These are phyloP conservation scores for Clonostachys solani DNA, from an alignment of 2,329 filamentous ascomycete genomes.

Conservation along the genomic window DNA sequence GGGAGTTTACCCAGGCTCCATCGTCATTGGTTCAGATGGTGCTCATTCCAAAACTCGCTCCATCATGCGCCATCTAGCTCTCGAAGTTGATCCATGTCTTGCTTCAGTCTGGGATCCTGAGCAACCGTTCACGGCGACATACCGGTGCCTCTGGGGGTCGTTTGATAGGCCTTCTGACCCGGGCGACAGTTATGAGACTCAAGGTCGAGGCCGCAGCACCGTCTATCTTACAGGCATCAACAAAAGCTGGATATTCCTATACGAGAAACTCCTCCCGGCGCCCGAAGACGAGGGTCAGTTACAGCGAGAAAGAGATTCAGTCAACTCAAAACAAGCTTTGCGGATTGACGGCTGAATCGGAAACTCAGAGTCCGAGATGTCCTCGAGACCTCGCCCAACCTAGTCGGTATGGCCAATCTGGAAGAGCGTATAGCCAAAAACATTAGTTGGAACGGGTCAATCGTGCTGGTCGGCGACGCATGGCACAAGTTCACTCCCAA, in stretches of 20 bases:
- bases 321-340: constrained; percentile 13
- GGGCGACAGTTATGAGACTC: constrained; percentile 16
- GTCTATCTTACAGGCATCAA: constrained; percentile 15
- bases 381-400: constrained; percentile 15
- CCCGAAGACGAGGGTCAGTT: constrained; percentile 13
- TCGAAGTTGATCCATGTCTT: background rate
- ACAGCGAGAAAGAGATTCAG: constrained; percentile 16
- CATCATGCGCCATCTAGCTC: constrained; percentile 1
- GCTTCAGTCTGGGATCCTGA: background rate
- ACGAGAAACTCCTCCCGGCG: constrained; percentile 18
- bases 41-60: constrained; percentile 2
- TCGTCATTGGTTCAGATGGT: constrained; percentile 5
- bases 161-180: background rate
- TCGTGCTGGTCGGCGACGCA: constrained; percentile 23
- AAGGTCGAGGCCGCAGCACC: constrained; percentile 13
- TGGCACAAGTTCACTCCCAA: constrained; percentile 23
- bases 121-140: background rate
- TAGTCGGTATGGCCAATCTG: constrained; percentile 21
- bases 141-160: background rate
- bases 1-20: constrained; percentile 1
- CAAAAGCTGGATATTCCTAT: constrained; percentile 17
- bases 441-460: constrained; percentile 24
- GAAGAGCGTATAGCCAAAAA: constrained; percentile 28
- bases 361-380: constrained; percentile 21
- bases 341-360: constrained; percentile 15